A percentile compares a stretch with the other conserved stretches of the same genome.
Evolutionary conservation across 345 rosid genomes (phyloP).

Genomic region (Raphanus sativus): DNA sequence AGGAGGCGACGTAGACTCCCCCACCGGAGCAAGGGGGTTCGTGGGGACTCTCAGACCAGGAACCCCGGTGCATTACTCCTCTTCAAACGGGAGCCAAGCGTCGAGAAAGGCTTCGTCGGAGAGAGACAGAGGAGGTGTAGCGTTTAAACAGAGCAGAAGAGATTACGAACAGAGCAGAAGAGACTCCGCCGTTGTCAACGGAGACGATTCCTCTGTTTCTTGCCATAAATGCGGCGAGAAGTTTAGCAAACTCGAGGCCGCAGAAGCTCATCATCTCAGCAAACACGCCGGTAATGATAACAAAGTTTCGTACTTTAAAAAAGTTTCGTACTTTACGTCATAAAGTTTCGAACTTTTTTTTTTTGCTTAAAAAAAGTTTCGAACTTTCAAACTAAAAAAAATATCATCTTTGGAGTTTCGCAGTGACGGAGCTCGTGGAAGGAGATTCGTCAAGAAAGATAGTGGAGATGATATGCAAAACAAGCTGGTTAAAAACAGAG

Average conservation of each 20-base stretch:
- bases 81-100: conserved; percentile 49
- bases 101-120: conserved; percentile 47
- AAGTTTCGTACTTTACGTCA: not conserved
- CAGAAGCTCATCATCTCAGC: conserved; percentile 91
- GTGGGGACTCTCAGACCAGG: conserved; percentile 87
- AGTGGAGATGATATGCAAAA: conserved; percentile 89
- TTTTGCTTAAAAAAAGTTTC: not conserved
- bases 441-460: conserved; percentile 95
- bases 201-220: conserved; percentile 54
- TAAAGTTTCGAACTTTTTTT: not conserved
- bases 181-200: conserved; percentile 39
- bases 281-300: conserved; percentile 86
- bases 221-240: conserved; percentile 96
- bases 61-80: conserved; percentile 74
- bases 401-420: not conserved
- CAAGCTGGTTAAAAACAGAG: conserved; percentile 80
- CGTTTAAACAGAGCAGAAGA: conserved; percentile 45
- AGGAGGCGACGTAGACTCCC: conserved; percentile 32
- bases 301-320: not conserved
- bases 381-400: not conserved
- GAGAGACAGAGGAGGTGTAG: conserved; percentile 53
- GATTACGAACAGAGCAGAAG: conserved; percentile 43
- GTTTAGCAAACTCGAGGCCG: conserved; percentile 83
- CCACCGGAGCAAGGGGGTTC: conserved; percentile 51
- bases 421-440: conserved; percentile 93